Evolutionary conservation across 2,329 filamentous ascomycete species (phyloP), one percentile per base, ranked within the genome.

Genomic region (Paecilomyces sp.): DNA sequence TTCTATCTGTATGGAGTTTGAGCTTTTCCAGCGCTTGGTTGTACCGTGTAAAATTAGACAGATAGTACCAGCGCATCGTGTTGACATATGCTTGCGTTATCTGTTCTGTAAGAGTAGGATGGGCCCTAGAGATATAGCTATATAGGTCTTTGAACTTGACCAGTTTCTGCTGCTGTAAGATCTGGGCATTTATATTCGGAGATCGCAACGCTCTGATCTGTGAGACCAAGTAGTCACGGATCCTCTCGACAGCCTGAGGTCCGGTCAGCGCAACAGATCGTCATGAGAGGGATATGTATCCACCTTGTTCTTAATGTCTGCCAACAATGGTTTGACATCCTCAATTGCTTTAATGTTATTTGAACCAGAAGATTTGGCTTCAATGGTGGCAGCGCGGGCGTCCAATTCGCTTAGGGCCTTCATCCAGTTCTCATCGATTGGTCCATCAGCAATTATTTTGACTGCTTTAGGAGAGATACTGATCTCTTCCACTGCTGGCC

Each of bases 61-160:
- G 78, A 71, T 97, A 97, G 71, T 99, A 99, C 94, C 94, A 99
- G 57, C 92, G 86, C 91, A 99, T 99, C 0, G 95, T 99, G 73
- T 97, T 96, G 78, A 95, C 88, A 70, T 99, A 99, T 3, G 95
- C 94, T 71, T 91, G 89, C 8, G 87, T 87, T 64, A 99, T 96
- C 74, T 99, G 91, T 57, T 92, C 88, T 8, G 91, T 91, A 5
- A 99, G 84, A n/a, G 85, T 82, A 1, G 89, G 80, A 68, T 97
- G 92, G 65, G 93, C 89, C 66, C 85, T 87, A 61, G 91, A 86
- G 33, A 99, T 81, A 70, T 97, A 99, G 5, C 85, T 82, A 74
- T 88, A 99, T 0, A 97, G 79, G 34, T 96, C 92, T 72, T 91
- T 96, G 78, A 92, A 96, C 66, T 85, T 88, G 55, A 97, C 79